These are phyloP conservation scores for Rhexocercosporidium sp. DNA, from an alignment of 2,329 filamentous ascomycete species.

Conservation along the genomic window DNA sequence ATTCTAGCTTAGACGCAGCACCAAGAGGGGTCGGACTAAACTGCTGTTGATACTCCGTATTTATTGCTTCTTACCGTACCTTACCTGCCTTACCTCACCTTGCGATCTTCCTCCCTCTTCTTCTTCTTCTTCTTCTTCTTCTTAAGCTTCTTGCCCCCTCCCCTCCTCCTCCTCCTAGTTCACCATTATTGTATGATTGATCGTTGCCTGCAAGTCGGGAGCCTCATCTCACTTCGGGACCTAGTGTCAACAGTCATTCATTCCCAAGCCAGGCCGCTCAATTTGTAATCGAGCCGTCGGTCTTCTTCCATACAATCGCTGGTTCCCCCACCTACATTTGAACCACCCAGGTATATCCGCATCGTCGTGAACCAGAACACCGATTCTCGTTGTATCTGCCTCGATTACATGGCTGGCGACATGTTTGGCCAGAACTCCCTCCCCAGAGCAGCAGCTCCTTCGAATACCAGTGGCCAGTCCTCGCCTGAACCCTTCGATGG, in stretches of 20 bases:
- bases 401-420: conserved; percentile 21
- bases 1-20: neutral
- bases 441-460: conserved; percentile 26
- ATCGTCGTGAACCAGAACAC: neutral
- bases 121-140: neutral
- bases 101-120: neutral
- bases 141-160: neutral
- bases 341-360: neutral
- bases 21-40: neutral
- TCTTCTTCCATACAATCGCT: conserved; percentile 2
- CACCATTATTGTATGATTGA: too few relatives aligned
- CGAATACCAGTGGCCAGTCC: conserved; percentile 30
- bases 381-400: neutral
- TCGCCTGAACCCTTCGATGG: conserved; percentile 38
- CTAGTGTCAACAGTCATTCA: conserved; percentile 5
- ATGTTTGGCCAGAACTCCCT: conserved; percentile 27
- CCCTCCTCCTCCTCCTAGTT: too few relatives aligned
- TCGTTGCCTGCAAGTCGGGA: conserved; percentile 3
- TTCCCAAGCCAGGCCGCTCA: neutral
- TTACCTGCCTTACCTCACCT: neutral
- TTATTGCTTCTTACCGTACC: too few relatives aligned
- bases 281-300: conserved; percentile 5
- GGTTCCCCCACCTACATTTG: neutral
- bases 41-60: conserved; percentile 3
- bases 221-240: neutral